Base-by-base conservation (phyloP, 2,329 filamentous ascomycete genomes). In the Trichoderma koningii region DNA sequence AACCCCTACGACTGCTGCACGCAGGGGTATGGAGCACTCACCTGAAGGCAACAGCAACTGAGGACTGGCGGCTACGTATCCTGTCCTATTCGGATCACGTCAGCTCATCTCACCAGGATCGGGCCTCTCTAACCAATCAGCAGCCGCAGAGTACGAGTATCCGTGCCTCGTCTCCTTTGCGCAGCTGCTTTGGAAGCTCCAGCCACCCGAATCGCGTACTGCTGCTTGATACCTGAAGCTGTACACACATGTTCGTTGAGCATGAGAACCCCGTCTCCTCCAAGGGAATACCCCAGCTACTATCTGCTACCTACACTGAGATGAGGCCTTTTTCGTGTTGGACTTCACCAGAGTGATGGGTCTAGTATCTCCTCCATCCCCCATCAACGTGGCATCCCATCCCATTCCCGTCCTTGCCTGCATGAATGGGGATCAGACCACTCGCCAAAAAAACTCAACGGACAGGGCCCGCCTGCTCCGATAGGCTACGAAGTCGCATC, bases 101-200 rank as follows among this genome's bases (percentile, higher is more conserved):
- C 57, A 61, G 57, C 57, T 52, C 57, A 61, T 47, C 57, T 61
- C 34, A 61, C 47, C 57, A 61, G 48, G 47, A 61, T 61, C 38
- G 47, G 57, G 47, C 57, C 48, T 61, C 57, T 52, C 30, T 34
- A n/a, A 6, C 47, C 30, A 44, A 17, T 38, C 34, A 52, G 52
- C 51, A n/a, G 15, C 41, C 12, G 14, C 41, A 51, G 14, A 7
- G 48, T 26, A 42, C 28, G 55, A n/a, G 21, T 30, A 56, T 42
- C 21, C 44, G 38, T 47, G 38, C 57, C 57, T 51, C 57, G 14
- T 44, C n/a, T 41, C 12, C 28, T 45, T 14, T 12, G 10, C 34
- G 7, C 34, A 38, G 10, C 34, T 38, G 34, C 9, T 34, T 12
- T 14, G 12, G 12, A 38, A 38, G 10, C 34, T 38, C 45, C 56